A percentile compares a stretch with the other conserved stretches of the same genome.
These are phyloP conservation scores for Massariosphaeria phaeospora DNA, from an alignment of 495 filamentous ascomycete genomes.

Conservation along the genomic window DNA sequence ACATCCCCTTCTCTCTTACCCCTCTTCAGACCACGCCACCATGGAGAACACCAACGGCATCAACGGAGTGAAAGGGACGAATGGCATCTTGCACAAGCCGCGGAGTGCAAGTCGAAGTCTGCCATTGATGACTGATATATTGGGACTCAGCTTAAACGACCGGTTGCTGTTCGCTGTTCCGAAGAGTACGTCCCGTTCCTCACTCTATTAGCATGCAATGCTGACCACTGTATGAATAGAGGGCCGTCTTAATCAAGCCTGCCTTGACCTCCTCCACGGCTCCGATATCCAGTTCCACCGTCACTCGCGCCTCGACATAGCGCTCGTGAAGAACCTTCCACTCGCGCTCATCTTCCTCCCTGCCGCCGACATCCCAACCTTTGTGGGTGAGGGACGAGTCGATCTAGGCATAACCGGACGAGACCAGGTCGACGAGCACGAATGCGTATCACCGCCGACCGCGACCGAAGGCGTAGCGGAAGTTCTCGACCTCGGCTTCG, in stretches of 20 bases:
- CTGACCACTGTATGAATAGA: slow-evolving; percentile 50
- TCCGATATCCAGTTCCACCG: slow-evolving; percentile 94
- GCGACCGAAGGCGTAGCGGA: slow-evolving; percentile 69
- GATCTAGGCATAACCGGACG: slow-evolving; percentile 90
- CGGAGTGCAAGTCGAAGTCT: slow-evolving; percentile 23
- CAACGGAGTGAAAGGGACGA: slow-evolving; percentile 3
- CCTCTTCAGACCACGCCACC: background rate
- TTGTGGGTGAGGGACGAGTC: slow-evolving; percentile 90
- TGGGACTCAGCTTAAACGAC: slow-evolving; percentile 67
- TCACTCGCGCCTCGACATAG: slow-evolving; percentile 90
- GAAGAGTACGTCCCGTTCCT: slow-evolving; percentile 65
- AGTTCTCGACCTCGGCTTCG: slow-evolving; percentile 85
- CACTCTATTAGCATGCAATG: background rate
- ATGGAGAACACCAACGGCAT: slow-evolving; percentile 9
- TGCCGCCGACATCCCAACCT: slow-evolving; percentile 92
- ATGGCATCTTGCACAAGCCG: slow-evolving; percentile 1
- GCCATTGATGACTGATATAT: slow-evolving; percentile 27
- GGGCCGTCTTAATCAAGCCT: slow-evolving; percentile 80
- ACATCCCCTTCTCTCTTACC: background rate
- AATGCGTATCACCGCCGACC: slow-evolving; percentile 58
- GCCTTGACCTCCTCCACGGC: slow-evolving; percentile 83
- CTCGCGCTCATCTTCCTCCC: slow-evolving; percentile 97
- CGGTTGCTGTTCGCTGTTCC: slow-evolving; percentile 93
- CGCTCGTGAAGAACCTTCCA: slow-evolving; percentile 88
- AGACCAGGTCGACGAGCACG: slow-evolving; percentile 90